phyloP scores from a whole-genome alignment of 257 asterid species.

The Paulownia fortunei region DNA sequence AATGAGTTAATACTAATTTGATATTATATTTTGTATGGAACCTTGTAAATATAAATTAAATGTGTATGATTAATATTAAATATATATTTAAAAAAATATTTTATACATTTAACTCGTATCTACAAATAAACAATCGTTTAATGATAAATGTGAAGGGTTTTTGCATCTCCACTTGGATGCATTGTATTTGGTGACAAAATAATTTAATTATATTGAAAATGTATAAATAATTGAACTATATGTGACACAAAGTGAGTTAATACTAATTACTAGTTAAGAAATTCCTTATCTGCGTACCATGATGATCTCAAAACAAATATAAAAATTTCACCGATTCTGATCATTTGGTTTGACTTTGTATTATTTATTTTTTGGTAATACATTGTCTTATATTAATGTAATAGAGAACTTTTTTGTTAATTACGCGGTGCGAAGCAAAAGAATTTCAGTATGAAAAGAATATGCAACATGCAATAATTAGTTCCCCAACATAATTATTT shows the following conservation, averaged over 20 bases:
- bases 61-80: too few relatives aligned
- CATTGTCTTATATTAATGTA: background rate
- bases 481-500: conserved; percentile 36
- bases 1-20: too few relatives aligned
- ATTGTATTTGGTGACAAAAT: conserved; percentile 15
- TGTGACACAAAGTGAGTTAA: background rate
- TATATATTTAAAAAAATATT: too few relatives aligned
- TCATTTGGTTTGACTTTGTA: conserved; percentile 33
- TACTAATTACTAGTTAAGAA: background rate
- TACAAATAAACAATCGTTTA: too few relatives aligned
- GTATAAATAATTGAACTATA: background rate
- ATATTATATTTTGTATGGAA: too few relatives aligned
- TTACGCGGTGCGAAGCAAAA: conserved; percentile 33
- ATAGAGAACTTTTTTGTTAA: background rate
- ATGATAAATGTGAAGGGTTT: background rate
- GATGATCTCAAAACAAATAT: conserved; percentile 9
- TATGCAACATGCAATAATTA: conserved; percentile 30
- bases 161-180: background rate
- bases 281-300: background rate
- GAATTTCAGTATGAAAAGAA: background rate
- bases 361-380: background rate
- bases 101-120: too few relatives aligned
- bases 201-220: background rate
- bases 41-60: too few relatives aligned
- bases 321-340: conserved; percentile 21